These are phyloP conservation scores for Salix caprea DNA, from an alignment of 345 rosid species.

Conservation along the genomic window DNA sequence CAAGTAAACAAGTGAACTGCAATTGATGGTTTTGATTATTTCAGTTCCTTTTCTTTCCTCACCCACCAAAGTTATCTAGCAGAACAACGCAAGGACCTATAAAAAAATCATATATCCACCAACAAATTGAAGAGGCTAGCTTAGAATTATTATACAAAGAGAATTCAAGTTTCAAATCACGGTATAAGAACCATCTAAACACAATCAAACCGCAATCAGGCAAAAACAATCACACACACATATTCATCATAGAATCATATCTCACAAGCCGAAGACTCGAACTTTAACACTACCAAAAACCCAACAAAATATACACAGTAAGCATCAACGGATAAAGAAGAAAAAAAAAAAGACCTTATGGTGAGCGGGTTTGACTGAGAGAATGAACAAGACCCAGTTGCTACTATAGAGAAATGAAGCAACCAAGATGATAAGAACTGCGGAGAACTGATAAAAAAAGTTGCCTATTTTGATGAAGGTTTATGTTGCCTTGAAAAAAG, in stretches of 20 bases:
- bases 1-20: not conserved
- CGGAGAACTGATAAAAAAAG: not conserved
- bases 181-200: not conserved
- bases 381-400: slow-evolving; percentile 8
- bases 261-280: not conserved
- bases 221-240: not conserved
- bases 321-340: not conserved
- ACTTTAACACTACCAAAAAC: not conserved
- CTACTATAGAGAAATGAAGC: slow-evolving; percentile 5
- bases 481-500: not conserved
- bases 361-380: not conserved
- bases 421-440: slow-evolving; percentile 1
- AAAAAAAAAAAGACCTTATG: not conserved
- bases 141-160: not conserved
- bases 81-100: not conserved
- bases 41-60: not conserved
- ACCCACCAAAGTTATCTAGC: not conserved
- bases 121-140: not conserved
- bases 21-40: not conserved
- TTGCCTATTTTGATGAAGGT: not conserved
- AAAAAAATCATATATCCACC: not conserved
- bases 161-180: not conserved
- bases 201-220: not conserved
- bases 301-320: not conserved
- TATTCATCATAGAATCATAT: not conserved